phyloP scores from a whole-genome alignment of 768 basidiomycete species.

The Leucocoprinus birnbaumii region DNA sequence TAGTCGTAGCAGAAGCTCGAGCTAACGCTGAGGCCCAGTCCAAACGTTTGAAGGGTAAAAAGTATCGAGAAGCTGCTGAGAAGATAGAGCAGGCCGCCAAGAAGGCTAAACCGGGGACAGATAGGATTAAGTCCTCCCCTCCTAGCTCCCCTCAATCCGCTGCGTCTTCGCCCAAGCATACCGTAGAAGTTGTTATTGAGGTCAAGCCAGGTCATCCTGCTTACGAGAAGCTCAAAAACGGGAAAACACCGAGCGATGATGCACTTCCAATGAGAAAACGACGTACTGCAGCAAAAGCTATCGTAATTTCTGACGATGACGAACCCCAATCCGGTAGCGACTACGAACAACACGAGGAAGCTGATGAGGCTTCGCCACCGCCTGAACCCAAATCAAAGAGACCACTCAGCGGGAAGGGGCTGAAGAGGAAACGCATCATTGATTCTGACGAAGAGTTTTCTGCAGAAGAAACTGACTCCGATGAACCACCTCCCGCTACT shows the following conservation, averaged over 20 bases:
- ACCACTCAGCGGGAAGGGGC: conserved; percentile 11
- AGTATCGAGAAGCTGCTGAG: conserved; percentile 61
- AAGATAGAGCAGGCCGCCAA: conserved; percentile 22
- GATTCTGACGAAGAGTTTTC: conserved; percentile 17
- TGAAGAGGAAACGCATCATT: conserved; percentile 11
- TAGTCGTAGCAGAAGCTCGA: conserved; percentile 43
- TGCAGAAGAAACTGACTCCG: conserved; percentile 13
- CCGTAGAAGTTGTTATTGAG: conserved; percentile 59
- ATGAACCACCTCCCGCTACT: conserved; percentile 14
- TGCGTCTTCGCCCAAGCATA: conserved; percentile 34
- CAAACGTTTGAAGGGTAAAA: conserved; percentile 75
- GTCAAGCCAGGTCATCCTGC: conserved; percentile 20
- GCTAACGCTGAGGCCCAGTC: conserved; percentile 42
- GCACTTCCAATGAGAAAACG: conserved; percentile 33
- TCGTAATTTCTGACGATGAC: conserved; percentile 55
- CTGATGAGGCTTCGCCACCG: conserved; percentile 18
- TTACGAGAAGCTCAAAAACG: conserved; percentile 17
- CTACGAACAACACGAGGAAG: conserved; percentile 18
- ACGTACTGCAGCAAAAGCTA: conserved; percentile 34
- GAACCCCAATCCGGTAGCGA: conserved; percentile 26
- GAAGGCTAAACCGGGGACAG: conserved; percentile 13
- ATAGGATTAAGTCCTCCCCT: neutral
- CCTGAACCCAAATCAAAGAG: conserved; percentile 21
- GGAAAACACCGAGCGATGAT: conserved; percentile 37
- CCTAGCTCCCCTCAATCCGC: neutral